Base-by-base conservation (phyloP, 805 yeast species). In the Kodamaea jinghongensis region DNA sequence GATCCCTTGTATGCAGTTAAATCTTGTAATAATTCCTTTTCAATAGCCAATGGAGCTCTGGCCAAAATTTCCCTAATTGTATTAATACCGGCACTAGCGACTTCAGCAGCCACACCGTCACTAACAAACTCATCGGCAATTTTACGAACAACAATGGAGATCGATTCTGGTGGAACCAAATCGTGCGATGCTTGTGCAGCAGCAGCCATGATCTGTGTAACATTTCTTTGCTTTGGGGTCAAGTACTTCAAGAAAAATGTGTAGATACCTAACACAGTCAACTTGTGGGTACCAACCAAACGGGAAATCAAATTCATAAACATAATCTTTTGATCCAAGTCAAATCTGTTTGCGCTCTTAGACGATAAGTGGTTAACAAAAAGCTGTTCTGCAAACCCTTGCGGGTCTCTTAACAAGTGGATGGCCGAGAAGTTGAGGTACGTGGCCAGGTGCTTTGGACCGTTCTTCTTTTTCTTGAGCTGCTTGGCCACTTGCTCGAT, bases 41-140 rank as follows among this genome's bases (percentile, higher is more conserved):
- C 97, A 52, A 93, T 89, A 17, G 98, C 96, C 48, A 91, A 71
- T 11, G 99, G 97, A 8, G 95, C 95, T 71, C 99, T 82, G 2
- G 96, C 65, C 47, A 90, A 74, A 43, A 93, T 88, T 64, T 93
- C 99, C 52, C 98, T 75, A 44, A 91, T 91, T 3, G 98, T 86
- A 63, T 93, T 93, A 49, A 93, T 75, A 55, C 99, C 99, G 4
- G 98, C 98, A 38, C 97, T 89, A 4, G 97, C 97, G 39, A 90
- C 99, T 65, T 93, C 96, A 25, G 96, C 81, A 11, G 97, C 89
- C 28, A 93, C 99, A 73, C 99, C 99, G 57, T 93, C 98, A 50
- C 96, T 85, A 17, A 93, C 96, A 55, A 93, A 93, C 65, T 93
- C 99, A 64, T 93, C 95, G 1, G 99, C 98, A 49, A 93, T 81